phyloP scores from a whole-genome alignment of 768 basidiomycete species.

The Kwoniella bestiolae region DNA sequence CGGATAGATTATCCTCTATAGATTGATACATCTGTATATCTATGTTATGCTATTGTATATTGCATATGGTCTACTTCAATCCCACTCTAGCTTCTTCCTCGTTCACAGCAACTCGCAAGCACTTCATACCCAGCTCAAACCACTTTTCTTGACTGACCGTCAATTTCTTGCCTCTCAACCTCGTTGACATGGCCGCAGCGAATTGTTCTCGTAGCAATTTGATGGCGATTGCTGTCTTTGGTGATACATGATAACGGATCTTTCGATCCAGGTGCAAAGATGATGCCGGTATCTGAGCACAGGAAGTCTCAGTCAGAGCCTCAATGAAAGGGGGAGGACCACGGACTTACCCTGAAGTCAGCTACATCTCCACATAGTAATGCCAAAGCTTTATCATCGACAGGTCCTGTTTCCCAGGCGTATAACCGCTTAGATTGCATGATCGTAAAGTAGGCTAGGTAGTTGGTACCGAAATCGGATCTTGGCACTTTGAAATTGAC shows the following conservation, averaged over 20 bases:
- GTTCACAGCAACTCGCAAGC: conserved; percentile 35
- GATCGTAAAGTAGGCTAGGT: conserved; percentile 83
- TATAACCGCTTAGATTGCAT: conserved; percentile 85
- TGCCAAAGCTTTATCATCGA: conserved; percentile 78
- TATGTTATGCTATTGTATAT: conserved; percentile 4
- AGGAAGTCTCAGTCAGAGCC: conserved; percentile 15
- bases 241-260: conserved; percentile 70
- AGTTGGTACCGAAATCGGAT: conserved; percentile 72
- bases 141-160: conserved; percentile 68
- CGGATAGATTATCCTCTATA: not conserved
- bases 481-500: conserved; percentile 78
- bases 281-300: conserved; percentile 69
- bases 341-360: conserved; percentile 74
- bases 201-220: conserved; percentile 76
- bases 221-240: conserved; percentile 77
- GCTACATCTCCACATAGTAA: conserved; percentile 81
- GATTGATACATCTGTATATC: conserved; percentile 8
- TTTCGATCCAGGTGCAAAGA: conserved; percentile 82
- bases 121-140: conserved; percentile 71
- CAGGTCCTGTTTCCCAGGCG: conserved; percentile 85
- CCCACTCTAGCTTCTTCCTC: conserved; percentile 26
- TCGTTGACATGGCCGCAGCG: conserved; percentile 63
- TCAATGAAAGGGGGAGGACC: not conserved
- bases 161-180: conserved; percentile 69
- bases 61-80: conserved; percentile 13